Base-by-base conservation (phyloP, 768 basidiomycete species). In the Amanita exitialis region DNA sequence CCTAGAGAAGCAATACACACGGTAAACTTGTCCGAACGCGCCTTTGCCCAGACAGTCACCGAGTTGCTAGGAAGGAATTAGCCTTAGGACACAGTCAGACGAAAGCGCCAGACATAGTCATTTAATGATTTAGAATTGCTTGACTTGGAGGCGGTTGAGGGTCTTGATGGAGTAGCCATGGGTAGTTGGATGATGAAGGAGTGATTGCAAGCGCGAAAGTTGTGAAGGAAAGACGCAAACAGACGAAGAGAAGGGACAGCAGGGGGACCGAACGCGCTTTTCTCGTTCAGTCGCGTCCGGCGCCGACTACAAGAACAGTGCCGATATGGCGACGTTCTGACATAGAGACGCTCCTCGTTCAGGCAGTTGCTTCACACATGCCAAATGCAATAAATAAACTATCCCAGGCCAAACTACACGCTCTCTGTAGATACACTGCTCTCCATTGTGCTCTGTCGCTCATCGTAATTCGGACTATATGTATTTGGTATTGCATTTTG, bases 31-130 rank as follows among this genome's bases (percentile, higher is more conserved):
- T n/a, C 90, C 93, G 61, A 92, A 93, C 44, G 93, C 93, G 60
- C 93, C 93, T 66, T 95, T 93, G 47, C 93, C 93, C n/a, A 97
- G 76, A 38, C 86, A 88, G 63, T 97, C 93, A 16, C 92, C 93
- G 43, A 97, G 78, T 93, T 97, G 93, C 91, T 94, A 32, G 50
- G 44, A 52, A 49, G 48, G 47, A 47, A n/a, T 49, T 47, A 39
- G 50, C 20, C 3, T n/a, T 50, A 43, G 46, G 32, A 51, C 20
- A 38, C 7, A 23, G 51, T 34, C 16, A 38, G 35, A 16, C 27
- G 47, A 8, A 44, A 25, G 35, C 52, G 20, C 65, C 77, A 53
- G 60, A 83, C 81, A 61, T 81, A 83, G 63, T 83, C 81, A 71
- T 83, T 79, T 56, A 83, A 74, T 36, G 78, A 65, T 61, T 78